Base-by-base conservation (phyloP, 257 asterid genomes). In the Agastache rugosa region DNA sequence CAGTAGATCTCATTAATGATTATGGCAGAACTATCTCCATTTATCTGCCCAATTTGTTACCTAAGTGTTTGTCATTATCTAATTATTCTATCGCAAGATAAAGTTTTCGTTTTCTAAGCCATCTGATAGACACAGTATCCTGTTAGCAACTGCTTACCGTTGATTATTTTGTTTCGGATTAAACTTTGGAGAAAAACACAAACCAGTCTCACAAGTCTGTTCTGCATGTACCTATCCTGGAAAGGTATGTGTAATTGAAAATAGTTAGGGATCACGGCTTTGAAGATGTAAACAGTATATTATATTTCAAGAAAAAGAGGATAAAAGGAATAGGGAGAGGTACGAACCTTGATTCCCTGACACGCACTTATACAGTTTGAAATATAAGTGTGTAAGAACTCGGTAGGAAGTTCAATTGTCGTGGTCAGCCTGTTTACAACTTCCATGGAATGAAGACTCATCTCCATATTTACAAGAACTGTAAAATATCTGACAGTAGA, bases 391-490 rank as follows among this genome's bases (percentile, higher is more conserved):
- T 92, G 99, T 72, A 95, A 82, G 87, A 92, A 95, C 81, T 89
- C 97, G 8, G 97, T 92, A 23, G 99, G 98, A 78, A 95, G 96
- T 76, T 95, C 96, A 75, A 95, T 93, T n/a, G 98, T 87, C 16
- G 96, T 90, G 25, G 99, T 92, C 70, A 95, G 91, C 83, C 98
- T 87, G 88, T 95, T 95, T 75, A 95, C 99, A 71, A 95, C 99
- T 88, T 95, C 99, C 98, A 95, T 95, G 47, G 98, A 95, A 75
- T 95, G 99, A 82, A 95, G 99, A 83, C 99, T 95, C 99, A 95
- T 95, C 81, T 95, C 99, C 99, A 95, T 95, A 83, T 83, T 92
- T 53, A 91, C 99, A 78, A 95, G 97, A 81, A 95, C 99, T n/a
- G 92, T 89, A 74, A 90, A 92, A 83, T 90, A 95, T 75, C 99